Evolutionary conservation across 306 rosid species (phyloP).

Genomic region (Erythrophleum fordii): DNA sequence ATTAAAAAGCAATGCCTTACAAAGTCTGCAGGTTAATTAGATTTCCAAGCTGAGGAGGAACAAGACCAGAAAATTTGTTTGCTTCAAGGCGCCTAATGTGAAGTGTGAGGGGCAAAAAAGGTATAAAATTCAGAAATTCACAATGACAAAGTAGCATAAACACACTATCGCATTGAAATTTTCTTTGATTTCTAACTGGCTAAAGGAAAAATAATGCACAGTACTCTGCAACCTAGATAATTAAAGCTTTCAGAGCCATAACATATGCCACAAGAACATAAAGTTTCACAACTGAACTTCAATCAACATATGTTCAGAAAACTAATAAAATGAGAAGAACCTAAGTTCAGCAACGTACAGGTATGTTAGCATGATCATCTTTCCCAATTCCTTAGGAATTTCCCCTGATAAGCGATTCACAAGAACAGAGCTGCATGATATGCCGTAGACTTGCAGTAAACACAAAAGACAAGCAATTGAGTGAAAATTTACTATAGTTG

Average conservation of each 20-base stretch:
- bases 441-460: slow-evolving; percentile 27
- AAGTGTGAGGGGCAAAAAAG: slow-evolving; percentile 4
- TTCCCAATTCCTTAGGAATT: slow-evolving; percentile 77
- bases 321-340: slow-evolving; percentile 14
- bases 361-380: slow-evolving; percentile 58
- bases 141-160: slow-evolving; percentile 27
- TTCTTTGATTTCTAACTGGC: not conserved
- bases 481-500: slow-evolving; percentile 28
- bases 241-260: slow-evolving; percentile 9
- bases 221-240: not conserved
- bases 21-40: slow-evolving; percentile 58
- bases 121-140: not conserved
- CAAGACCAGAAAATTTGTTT: slow-evolving; percentile 71
- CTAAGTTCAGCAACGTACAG: slow-evolving; percentile 59
- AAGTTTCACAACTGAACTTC: slow-evolving; percentile 36
- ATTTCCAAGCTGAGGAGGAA: slow-evolving; percentile 76
- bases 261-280: no score
- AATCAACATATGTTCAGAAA: slow-evolving; percentile 18
- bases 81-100: slow-evolving; percentile 73
- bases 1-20: slow-evolving; percentile 52
- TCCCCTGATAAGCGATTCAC: slow-evolving; percentile 84
- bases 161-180: slow-evolving; percentile 3
- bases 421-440: slow-evolving; percentile 71
- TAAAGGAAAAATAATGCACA: slow-evolving; percentile 14
- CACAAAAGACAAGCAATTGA: slow-evolving; percentile 30